A percentile compares a stretch with the other conserved stretches of the same genome.
These are phyloP conservation scores for Cerrena zonata DNA, from an alignment of 1,284 basidiomycete genomes.

Conservation along the genomic window DNA sequence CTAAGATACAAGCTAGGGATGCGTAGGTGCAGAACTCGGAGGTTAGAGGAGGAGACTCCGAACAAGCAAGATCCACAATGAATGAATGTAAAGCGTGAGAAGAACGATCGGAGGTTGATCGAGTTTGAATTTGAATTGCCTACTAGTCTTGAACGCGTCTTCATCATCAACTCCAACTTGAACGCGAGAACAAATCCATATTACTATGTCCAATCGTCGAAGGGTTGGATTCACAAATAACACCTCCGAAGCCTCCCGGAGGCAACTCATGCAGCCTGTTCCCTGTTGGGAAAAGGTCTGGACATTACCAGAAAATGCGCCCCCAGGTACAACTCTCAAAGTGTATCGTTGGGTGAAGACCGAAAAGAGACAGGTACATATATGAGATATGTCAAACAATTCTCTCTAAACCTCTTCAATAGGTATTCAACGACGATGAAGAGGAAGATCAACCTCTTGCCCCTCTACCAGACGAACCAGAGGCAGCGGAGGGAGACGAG, in stretches of 20 bases:
- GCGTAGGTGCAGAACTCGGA: too few species aligned
- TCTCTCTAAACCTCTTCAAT: background rate
- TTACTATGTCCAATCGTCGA: constrained; percentile 59
- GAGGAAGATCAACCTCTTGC: constrained; percentile 69
- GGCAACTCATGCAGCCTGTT: constrained; percentile 77
- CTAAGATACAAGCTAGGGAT: too few species aligned
- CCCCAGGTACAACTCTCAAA: constrained; percentile 53
- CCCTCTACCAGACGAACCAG: constrained; percentile 63
- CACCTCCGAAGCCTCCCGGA: constrained; percentile 69
- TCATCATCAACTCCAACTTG: background rate
- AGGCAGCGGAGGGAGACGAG: constrained; percentile 41
- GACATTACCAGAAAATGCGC: constrained; percentile 48
- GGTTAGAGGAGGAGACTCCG: too few species aligned
- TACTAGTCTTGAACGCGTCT: too few species aligned
- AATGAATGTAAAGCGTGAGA: too few species aligned
- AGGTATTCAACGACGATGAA: constrained; percentile 81
- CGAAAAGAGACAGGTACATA: constrained; percentile 61
- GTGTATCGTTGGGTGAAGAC: constrained; percentile 71
- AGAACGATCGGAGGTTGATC: too few species aligned
- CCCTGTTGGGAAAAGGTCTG: constrained; percentile 72
- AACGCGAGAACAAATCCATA: too few species aligned
- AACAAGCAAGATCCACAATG: too few species aligned
- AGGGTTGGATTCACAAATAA: constrained; percentile 70
- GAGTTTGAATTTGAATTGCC: too few species aligned
- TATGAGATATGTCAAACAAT: background rate